A percentile compares a stretch with the other conserved stretches of the same genome.
These are phyloP conservation scores for Rosa multiflora DNA, from an alignment of 306 rosid genomes.

Conservation along the genomic window DNA sequence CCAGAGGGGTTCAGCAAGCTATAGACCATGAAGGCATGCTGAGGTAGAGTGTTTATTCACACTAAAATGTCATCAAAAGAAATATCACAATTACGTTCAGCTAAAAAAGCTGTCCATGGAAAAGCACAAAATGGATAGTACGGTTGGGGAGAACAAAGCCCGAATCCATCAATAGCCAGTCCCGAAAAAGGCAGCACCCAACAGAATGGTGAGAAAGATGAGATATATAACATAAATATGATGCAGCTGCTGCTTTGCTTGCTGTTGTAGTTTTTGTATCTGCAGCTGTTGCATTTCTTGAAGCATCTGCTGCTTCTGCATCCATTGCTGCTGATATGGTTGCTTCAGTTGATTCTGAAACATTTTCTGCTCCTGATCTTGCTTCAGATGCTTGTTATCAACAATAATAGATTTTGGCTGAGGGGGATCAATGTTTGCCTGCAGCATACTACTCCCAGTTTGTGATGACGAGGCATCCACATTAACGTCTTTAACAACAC, in stretches of 20 bases:
- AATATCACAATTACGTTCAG: too few species aligned
- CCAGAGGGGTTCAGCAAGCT: too few species aligned
- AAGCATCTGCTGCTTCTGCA: slow-evolving; percentile 22
- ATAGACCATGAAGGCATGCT: too few species aligned
- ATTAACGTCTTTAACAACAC: slow-evolving; percentile 64
- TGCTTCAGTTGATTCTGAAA: slow-evolving; percentile 35
- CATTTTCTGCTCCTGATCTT: slow-evolving; percentile 58
- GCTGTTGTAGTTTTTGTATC: slow-evolving; percentile 57
- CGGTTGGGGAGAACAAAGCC: too few species aligned
- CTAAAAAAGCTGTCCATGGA: too few species aligned
- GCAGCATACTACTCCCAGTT: slow-evolving; percentile 58
- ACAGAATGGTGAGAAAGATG: too few species aligned
- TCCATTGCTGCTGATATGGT: slow-evolving; percentile 48
- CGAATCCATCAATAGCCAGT: too few species aligned
- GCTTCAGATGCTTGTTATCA: slow-evolving; percentile 58
- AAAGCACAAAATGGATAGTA: too few species aligned
- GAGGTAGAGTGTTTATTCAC: too few species aligned
- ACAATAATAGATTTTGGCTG: slow-evolving; percentile 56
- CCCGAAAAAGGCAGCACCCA: too few species aligned
- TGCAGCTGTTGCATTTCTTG: slow-evolving; percentile 28
- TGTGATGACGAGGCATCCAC: slow-evolving; percentile 58
- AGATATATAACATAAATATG: too few species aligned
- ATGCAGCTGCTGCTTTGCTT: slow-evolving; percentile 59
- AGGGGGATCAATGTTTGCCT: slow-evolving; percentile 48
- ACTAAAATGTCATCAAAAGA: too few species aligned